phyloP scores from a whole-genome alignment of 2,329 filamentous ascomycete species.

The Penicillium brasilianum region DNA sequence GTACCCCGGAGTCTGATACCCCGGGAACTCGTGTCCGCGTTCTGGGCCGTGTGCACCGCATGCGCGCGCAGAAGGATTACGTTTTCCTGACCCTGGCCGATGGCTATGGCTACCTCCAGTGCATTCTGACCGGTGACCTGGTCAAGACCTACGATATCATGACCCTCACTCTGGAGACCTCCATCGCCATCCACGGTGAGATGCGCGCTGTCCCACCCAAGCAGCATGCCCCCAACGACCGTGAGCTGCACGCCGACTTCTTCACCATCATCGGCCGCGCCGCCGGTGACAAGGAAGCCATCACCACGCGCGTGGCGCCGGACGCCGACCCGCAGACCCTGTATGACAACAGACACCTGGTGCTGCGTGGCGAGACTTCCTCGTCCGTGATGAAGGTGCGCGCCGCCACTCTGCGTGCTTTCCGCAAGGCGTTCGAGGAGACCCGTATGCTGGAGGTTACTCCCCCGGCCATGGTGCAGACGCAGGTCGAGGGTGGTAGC shows the following conservation, averaged over 20 bases:
- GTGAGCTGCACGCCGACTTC: constrained; percentile 89
- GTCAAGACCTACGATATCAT: constrained; percentile 91
- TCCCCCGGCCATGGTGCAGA: constrained; percentile 90
- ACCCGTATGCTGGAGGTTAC: constrained; percentile 79
- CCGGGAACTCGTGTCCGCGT: constrained; percentile 77
- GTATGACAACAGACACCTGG: constrained; percentile 81
- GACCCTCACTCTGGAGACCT: constrained; percentile 84
- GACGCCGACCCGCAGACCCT: constrained; percentile 74
- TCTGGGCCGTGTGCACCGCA: constrained; percentile 79
- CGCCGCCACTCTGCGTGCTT: constrained; percentile 78
- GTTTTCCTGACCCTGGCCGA: constrained; percentile 87
- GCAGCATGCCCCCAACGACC: constrained; percentile 77
- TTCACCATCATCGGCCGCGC: constrained; percentile 80
- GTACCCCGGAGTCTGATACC: constrained; percentile 61
- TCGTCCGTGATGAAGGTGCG: constrained; percentile 89
- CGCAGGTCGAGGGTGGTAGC: constrained; percentile 88
- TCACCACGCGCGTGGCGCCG: constrained; percentile 78
- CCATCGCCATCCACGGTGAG: constrained; percentile 81
- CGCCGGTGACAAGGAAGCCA: constrained; percentile 85
- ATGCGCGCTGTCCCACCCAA: constrained; percentile 80
- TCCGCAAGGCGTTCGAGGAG: constrained; percentile 78
- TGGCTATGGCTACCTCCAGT: constrained; percentile 84
- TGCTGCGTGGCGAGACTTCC: constrained; percentile 80
- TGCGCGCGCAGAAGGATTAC: constrained; percentile 80
- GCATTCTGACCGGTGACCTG: constrained; percentile 78